Evolutionary conservation across 1,284 basidiomycete species (phyloP), one percentile per base, ranked within the genome.

Genomic region (Sanguinoderma infundibulare): DNA sequence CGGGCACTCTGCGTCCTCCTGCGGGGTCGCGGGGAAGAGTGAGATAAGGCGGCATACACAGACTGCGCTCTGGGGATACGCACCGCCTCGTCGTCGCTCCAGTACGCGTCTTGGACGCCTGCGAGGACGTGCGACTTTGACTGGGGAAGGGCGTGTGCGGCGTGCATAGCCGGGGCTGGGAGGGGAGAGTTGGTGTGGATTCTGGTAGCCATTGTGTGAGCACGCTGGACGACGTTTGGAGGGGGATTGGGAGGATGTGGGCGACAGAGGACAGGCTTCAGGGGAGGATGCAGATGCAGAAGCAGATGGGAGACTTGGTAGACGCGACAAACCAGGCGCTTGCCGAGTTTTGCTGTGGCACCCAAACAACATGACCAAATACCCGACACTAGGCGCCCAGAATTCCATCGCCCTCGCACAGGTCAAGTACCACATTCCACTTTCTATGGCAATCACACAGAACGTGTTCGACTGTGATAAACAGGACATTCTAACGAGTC

Each of bases 1-100:
- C 51, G 98, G 95, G 79, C 98, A 99, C 73, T 99, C 97, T 69
- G 94, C 92, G 73, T 98, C 96, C 78, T 99, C 98, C 95, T 98
- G 66, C 1, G 67, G 61, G 15, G 2, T 14, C 30, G 28, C n/a
- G 8, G 24, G 14, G 6, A 26, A 17, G 3, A 12, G 10, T 61
- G 40, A 61, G 39, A 39, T 35, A 22, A 30, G 9, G 12, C 30
- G 38, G 47, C 61, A 59, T 60, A 68, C 40, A 57, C 3, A 28
- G 15, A 44, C 34, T n/a, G 49, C 24, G 39, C 15, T 44, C n/a
- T 36, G 9, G 44, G 10, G 35, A 12, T 32, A 67, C 73, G 59
- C 58, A 74, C 74, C 51, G 73, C 73, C 67, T 98, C 96, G 76
- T 98, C 96, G 77, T 98, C 95, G 75, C 93, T 96, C 96, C 96